Evolutionary conservation across 805 yeast species (phyloP).

Genomic region (Candida orba): DNA sequence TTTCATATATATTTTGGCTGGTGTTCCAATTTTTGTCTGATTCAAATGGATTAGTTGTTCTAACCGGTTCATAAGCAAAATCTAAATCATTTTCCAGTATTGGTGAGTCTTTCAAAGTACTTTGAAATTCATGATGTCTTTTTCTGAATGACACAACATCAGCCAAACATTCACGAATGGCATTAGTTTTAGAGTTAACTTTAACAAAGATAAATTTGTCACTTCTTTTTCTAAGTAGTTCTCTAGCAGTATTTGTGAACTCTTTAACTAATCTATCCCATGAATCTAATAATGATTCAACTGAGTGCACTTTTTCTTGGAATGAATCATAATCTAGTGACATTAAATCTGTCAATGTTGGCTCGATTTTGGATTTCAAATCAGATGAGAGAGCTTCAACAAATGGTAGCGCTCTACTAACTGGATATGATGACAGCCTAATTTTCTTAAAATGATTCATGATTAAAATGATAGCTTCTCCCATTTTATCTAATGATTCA

Average conservation of each 20-base stretch:
- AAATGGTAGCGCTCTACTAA: constrained; percentile 54
- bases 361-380: constrained; percentile 37
- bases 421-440: constrained; percentile 53
- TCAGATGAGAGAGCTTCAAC: constrained; percentile 60
- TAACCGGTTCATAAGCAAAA: constrained; percentile 35
- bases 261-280: constrained; percentile 62
- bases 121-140: constrained; percentile 44
- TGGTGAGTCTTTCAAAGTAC: constrained; percentile 25
- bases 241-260: constrained; percentile 62
- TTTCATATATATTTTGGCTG: constrained; percentile 36
- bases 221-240: constrained; percentile 62
- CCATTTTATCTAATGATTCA: constrained; percentile 36
- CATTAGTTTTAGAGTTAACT: constrained; percentile 38
- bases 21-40: constrained; percentile 33
- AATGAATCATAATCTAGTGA: constrained; percentile 35
- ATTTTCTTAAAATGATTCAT: constrained; percentile 62
- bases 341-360: constrained; percentile 40
- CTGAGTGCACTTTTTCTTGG: constrained; percentile 17
- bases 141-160: constrained; percentile 39
- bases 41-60: constrained; percentile 31
- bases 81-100: constrained; percentile 26
- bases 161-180: constrained; percentile 36
- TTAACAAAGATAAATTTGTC: constrained; percentile 64
- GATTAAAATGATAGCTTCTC: constrained; percentile 36
- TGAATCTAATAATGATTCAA: constrained; percentile 31